Evolutionary conservation across 352 stramenopile species (phyloP), one percentile per base, ranked within the genome.

Genomic region (Phytophthora capsici): DNA sequence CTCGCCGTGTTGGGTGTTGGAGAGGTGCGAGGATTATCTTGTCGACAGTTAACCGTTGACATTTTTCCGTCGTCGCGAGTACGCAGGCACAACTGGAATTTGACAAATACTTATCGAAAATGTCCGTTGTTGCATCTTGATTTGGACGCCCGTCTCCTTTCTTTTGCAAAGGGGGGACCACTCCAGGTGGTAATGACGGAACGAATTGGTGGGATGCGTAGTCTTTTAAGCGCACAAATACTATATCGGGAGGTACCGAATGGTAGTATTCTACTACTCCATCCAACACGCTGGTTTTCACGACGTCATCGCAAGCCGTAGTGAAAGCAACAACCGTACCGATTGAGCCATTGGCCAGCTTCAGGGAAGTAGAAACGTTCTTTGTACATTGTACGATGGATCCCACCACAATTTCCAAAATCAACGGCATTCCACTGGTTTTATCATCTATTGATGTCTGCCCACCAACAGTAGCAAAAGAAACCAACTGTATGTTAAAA

Each of bases 321-420:
- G n/a, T n/a, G n/a, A n/a, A n/a, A n/a, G n/a, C n/a, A n/a, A n/a
- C n/a, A n/a, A 56, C 45, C 10, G 16, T 26, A 6, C 55, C 55
- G 19, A 63, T 63, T 1, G 36, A 32, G 2, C 55, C 55, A 49
- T 63, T 63, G 1, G 55, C 19, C 4, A 56, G 32, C n/a, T 56
- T 40, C 2, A 55, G 17, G n/a, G 19, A 10, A 2, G 23, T 14
- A 25, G 45, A 63, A 13, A 63, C n/a, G 26, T 63, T 63, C 30
- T 63, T 54, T 6, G 44, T 56, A 17, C 55, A 36, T 36, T 36
- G 30, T 36, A 36, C 30, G 30, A 36, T 36, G 6, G 30, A 36
- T 36, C 45, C 44, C 7, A 56, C 20, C 22, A 34, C 30, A 28
- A 53, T 40, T 22, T 40, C 8, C 3, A 53, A n/a, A 6, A 32